phyloP scores from a whole-genome alignment of 441 rosid genomes.

The Populus hybrid region DNA sequence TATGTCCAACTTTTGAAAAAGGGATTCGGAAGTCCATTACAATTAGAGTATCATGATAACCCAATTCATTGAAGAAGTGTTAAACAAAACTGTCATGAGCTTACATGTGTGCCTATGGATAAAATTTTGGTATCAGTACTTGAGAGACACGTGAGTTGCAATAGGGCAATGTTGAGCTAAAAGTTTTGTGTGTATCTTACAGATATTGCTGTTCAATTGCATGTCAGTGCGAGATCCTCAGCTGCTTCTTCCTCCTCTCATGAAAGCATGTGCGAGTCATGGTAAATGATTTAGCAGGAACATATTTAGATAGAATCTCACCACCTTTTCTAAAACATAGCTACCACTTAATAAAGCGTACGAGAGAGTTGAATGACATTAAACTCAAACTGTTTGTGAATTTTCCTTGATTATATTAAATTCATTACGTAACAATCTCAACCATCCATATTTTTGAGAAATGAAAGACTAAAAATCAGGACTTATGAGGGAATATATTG shows the following conservation, averaged over 20 bases:
- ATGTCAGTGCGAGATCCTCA: conserved; percentile 94
- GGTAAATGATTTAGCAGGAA: conserved; percentile 41
- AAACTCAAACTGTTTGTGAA: background rate
- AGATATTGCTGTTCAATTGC: conserved; percentile 91
- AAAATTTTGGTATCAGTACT: conserved; percentile 8
- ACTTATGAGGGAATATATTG: background rate
- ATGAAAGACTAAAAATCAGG: background rate
- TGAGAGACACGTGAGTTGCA: background rate
- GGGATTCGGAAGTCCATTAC: background rate
- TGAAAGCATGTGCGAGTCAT: conserved; percentile 61
- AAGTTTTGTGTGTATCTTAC: conserved; percentile 18
- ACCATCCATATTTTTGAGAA: background rate
- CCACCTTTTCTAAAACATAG: background rate
- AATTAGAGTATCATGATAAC: background rate
- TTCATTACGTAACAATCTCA: background rate
- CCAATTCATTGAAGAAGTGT: background rate
- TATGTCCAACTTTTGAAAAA: background rate
- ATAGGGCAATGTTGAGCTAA: background rate
- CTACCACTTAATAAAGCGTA: background rate
- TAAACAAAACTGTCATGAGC: background rate
- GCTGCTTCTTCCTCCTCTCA: conserved; percentile 74
- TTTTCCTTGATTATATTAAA: background rate
- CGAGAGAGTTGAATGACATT: background rate
- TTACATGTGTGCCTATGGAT: conserved; percentile 2
- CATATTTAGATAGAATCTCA: background rate